Base-by-base conservation (phyloP, 2,329 filamentous ascomycete species). In the Aspergillus clavatus region DNA sequence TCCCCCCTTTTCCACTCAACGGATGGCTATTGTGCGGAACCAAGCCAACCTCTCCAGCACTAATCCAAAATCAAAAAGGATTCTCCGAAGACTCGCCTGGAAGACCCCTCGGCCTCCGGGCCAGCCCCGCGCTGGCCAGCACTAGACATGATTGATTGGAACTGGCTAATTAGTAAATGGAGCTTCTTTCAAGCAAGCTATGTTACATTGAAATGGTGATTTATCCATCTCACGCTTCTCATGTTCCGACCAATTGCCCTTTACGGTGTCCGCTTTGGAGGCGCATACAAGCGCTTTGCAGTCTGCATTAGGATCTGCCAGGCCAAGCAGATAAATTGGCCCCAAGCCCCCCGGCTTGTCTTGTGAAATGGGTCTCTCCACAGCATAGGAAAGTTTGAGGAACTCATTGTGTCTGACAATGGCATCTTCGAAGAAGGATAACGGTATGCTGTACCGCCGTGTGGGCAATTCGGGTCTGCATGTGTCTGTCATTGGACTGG, bases 381-480 rank as follows among this genome's bases (percentile, higher is more conserved):
- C n/a, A n/a, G n/a, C n/a, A n/a, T n/a, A n/a, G n/a, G n/a, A n/a
- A n/a, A n/a, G n/a, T n/a, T n/a, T n/a, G n/a, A n/a, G n/a, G n/a
- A n/a, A n/a, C n/a, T n/a, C n/a, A n/a, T n/a, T n/a, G n/a, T 16
- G 4, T 33, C 28, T 16, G 18, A 4, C 5, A 21, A 55, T 58
- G 55, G 53, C 55, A 8, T 57, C 50, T 48, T 51, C 54, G 4
- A 58, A 57, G 43, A 57, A 58, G 42, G 59, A 60, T 38, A 54
- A 51, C 29, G 68, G 72, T 49, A 87, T 87, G 84, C 74, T 83
- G 57, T 87, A 87, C 66, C 81, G 84, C 51, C 82, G 82, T 63
- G 74, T 87, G 5, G 84, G 85, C 58, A 79, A 79, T 39, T 85
- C 83, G 7, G 85, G 86, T 43, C 77, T 89, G 16, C 81, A 87